Evolutionary conservation across 768 basidiomycete species (phyloP), one percentile per base, ranked within the genome.

Genomic region (Suillus cothurnatus): DNA sequence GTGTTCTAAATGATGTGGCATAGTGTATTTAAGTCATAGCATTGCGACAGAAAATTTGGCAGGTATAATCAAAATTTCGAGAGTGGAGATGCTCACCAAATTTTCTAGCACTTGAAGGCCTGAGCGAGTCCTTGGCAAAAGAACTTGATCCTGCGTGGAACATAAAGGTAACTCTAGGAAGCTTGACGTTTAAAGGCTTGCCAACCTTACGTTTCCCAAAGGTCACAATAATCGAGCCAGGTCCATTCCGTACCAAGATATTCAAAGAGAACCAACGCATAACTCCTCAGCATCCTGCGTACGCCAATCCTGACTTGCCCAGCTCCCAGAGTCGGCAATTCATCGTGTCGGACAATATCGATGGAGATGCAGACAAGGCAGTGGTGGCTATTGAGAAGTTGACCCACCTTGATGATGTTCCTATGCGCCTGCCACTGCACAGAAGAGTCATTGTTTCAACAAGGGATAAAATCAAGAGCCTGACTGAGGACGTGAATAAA

Each of bases 61-160:
- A 61, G 43, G 61, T 61, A 7, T 32, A 26, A n/a, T 19, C 31
- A 19, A 7, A 9, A 6, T 52, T 26, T 26, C 6, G 4, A 15
- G 14, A 19, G 23, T n/a, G 43, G 41, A 61, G 41, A 15, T 28
- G 11, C 38, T 61, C n/a, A 55, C 53, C 21, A n/a, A 12, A n/a
- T 36, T 23, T 19, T 61, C 55, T 60, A 76, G 77, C 77, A 8
- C 50, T 76, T 12, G 77, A 77, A 45, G 79, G 76, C 5, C 53
- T 80, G 17, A 78, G 72, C 12, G 78, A 80, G 63, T 64, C 78
- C 1, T 64, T 81, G 7, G 67, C 69, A 3, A 70, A 68, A 52
- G 81, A 82, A 58, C 52, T 81, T 4, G 78, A 81, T 62, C 80
- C 81, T 19, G 70, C 61, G 17, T 82, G 81, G 81, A 81, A 82